Evolutionary conservation across 1,139 yeast species (phyloP).

Genomic region (Wickerhamiella infanticola): DNA sequence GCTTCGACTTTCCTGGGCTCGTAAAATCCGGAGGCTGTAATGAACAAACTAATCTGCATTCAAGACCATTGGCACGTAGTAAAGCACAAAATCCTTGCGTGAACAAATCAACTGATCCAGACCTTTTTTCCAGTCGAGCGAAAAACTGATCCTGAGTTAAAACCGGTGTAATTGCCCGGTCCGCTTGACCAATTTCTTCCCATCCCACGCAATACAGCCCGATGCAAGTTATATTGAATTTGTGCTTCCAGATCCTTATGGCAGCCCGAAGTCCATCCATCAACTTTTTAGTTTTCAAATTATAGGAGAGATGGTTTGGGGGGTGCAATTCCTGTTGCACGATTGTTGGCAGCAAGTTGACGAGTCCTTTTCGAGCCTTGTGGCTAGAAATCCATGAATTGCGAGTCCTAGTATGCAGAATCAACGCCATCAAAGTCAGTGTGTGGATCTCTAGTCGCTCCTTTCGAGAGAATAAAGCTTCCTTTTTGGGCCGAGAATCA

Average conservation of each 20-base stretch:
- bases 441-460: slow-evolving; percentile 9
- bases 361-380: slow-evolving; percentile 9
- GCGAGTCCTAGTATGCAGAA: slow-evolving; percentile 10
- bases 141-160: slow-evolving; percentile 15
- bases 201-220: slow-evolving; percentile 39
- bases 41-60: slow-evolving; percentile 63
- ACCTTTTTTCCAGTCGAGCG: slow-evolving; percentile 13
- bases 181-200: slow-evolving; percentile 35
- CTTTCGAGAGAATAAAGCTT: slow-evolving; percentile 1
- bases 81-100: slow-evolving; percentile 81
- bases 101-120: slow-evolving; percentile 64
- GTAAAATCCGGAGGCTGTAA: slow-evolving; percentile 85
- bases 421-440: slow-evolving; percentile 8
- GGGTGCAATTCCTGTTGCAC: slow-evolving; percentile 36
- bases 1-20: slow-evolving; percentile 20
- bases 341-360: slow-evolving; percentile 28
- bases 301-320: slow-evolving; percentile 26
- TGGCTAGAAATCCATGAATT: slow-evolving; percentile 10
- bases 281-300: slow-evolving; percentile 46
- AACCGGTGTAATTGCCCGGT: slow-evolving; percentile 15
- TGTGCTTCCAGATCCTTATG: slow-evolving; percentile 44
- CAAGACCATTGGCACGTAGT: slow-evolving; percentile 52
- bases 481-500: slow-evolving; percentile 2
- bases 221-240: slow-evolving; percentile 37
- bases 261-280: slow-evolving; percentile 59